These are phyloP conservation scores for Xylaria venustula DNA, from an alignment of 495 filamentous ascomycete genomes.

Conservation along the genomic window DNA sequence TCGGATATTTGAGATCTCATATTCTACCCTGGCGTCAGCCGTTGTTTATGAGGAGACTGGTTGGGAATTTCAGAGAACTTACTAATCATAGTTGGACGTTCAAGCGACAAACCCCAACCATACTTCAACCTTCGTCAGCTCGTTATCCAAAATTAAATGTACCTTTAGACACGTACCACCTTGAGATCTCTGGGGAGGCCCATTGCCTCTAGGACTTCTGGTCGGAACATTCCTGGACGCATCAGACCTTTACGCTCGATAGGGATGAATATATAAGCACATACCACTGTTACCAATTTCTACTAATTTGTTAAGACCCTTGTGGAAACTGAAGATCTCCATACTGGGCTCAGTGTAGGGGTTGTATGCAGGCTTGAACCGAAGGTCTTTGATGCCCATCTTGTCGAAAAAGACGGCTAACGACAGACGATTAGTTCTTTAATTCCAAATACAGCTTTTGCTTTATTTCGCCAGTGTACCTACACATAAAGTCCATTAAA, in stretches of 20 bases:
- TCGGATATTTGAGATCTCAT: constrained; percentile 79
- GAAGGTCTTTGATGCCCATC: constrained; percentile 85
- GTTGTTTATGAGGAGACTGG: neutral
- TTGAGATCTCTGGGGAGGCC: constrained; percentile 44
- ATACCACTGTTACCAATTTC: constrained; percentile 98
- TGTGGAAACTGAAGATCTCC: constrained; percentile 94
- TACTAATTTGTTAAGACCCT: constrained; percentile 84
- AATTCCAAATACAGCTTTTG: too few relatives aligned
- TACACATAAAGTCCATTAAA: constrained; percentile 95
- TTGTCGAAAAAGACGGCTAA: constrained; percentile 95
- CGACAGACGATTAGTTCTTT: too few relatives aligned
- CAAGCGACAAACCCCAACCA: constrained; percentile 86
- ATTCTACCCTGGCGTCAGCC: constrained; percentile 54
- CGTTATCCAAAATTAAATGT: constrained; percentile 64
- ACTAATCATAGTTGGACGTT: constrained; percentile 92
- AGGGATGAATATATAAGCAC: too few relatives aligned
- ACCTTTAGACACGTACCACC: too few relatives aligned
- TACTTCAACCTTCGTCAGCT: too few relatives aligned
- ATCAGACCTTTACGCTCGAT: too few relatives aligned
- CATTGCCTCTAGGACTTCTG: constrained; percentile 84
- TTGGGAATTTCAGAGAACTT: neutral
- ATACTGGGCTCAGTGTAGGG: constrained; percentile 89
- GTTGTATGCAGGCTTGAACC: constrained; percentile 92
- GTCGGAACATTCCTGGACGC: constrained; percentile 59
- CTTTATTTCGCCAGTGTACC: too few relatives aligned